Evolutionary conservation across 768 basidiomycete species (phyloP).

Genomic region (Ephemerocybe angulata): DNA sequence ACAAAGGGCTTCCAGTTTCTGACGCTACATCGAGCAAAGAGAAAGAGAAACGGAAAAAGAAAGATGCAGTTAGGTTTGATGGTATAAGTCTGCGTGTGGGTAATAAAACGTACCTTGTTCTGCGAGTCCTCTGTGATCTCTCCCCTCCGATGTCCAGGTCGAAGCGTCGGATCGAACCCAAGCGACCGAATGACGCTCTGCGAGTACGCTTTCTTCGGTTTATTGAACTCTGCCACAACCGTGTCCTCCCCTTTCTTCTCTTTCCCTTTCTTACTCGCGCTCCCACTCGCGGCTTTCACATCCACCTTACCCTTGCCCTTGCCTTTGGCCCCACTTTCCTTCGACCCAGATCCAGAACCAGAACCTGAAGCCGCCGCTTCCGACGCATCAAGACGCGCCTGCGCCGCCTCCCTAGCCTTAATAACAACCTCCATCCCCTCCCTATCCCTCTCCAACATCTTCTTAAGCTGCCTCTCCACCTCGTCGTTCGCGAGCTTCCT

Average conservation of each 20-base stretch:
- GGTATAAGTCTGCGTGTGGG: not conserved
- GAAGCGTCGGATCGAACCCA: conserved; percentile 75
- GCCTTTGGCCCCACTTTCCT: conserved; percentile 16
- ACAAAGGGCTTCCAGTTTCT: conserved; percentile 51
- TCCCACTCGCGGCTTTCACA: too few relatives aligned
- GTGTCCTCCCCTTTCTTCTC: not conserved
- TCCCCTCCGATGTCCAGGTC: conserved; percentile 42
- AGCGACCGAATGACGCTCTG: conserved; percentile 64
- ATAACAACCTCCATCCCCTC: conserved; percentile 65
- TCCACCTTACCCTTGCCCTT: conserved; percentile 20
- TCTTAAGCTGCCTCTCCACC: conserved; percentile 58
- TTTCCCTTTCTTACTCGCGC: conserved; percentile 11
- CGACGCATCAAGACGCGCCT: too few relatives aligned
- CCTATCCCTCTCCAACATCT: conserved; percentile 59
- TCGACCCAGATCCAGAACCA: conserved; percentile 16
- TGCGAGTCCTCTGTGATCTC: conserved; percentile 37
- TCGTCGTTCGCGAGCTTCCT: conserved; percentile 56
- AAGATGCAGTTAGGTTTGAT: not conserved
- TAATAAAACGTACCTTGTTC: conserved; percentile 49
- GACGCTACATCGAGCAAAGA: conserved; percentile 52
- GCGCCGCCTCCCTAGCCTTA: conserved; percentile 46
- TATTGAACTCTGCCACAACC: conserved; percentile 1
- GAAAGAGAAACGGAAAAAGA: too few relatives aligned
- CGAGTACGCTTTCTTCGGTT: conserved; percentile 44
- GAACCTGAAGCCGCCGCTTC: too few relatives aligned